Conservation (phyloP, 2,329 filamentous ascomycete genomes). For the Colletotrichum eremochloae region DNA sequence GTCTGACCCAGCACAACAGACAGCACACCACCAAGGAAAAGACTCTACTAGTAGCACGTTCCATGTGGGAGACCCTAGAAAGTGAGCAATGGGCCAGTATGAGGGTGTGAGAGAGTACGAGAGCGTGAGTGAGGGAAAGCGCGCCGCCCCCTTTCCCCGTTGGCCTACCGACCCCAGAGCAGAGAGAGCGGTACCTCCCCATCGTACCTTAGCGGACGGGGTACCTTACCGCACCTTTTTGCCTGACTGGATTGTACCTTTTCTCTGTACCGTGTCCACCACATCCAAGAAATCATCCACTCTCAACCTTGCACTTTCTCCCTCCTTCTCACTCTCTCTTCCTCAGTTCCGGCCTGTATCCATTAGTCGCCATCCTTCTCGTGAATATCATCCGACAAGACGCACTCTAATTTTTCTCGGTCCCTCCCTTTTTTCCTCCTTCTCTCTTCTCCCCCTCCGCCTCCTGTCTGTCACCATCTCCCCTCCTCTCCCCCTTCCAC, state of each 20-base stretch:
- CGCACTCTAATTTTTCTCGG: constrained; percentile 42
- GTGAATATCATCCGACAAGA: constrained; percentile 43
- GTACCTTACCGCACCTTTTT: neutral
- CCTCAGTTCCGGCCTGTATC: constrained; percentile 30
- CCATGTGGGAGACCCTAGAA: neutral
- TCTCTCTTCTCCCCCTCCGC: constrained; percentile 24
- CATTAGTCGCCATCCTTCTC: constrained; percentile 36
- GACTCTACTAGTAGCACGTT: neutral
- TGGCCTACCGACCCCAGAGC: constrained; percentile 1
- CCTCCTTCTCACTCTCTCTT: constrained; percentile 23
- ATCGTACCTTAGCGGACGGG: constrained; percentile 10
- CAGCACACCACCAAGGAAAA: constrained; percentile 18
- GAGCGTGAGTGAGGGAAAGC: neutral
- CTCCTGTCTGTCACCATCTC: constrained; percentile 44
- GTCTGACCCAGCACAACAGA: constrained; percentile 28
- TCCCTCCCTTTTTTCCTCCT: constrained; percentile 38
- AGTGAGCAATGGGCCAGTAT: neutral
- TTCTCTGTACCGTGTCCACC: constrained; percentile 35
- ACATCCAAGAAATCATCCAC: constrained; percentile 34
- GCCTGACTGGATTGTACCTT: constrained; percentile 12
- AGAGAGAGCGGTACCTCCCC: constrained; percentile 5
- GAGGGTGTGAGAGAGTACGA: neutral
- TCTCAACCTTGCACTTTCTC: constrained; percentile 44
- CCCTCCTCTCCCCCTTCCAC: constrained; percentile 23
- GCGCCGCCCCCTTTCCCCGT: constrained; percentile 25